Evolutionary conservation across 129 eudicot species (phyloP).

Genomic region (carrot (Daucus carota)): DNA sequence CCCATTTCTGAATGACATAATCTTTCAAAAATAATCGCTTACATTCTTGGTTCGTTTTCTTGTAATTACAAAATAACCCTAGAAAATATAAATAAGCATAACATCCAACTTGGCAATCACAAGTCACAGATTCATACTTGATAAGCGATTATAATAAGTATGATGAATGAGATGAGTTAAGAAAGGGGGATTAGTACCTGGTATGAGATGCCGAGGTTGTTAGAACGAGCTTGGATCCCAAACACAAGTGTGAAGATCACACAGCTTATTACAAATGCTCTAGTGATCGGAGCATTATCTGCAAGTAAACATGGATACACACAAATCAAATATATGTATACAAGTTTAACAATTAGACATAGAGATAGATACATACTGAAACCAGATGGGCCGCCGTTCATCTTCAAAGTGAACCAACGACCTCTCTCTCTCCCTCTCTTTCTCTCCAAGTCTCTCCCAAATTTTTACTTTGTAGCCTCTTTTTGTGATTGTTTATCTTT

Average conservation of each 20-base stretch:
- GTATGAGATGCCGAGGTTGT: conserved; percentile 65
- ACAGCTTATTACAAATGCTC: conserved; percentile 58
- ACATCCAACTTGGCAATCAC: neutral
- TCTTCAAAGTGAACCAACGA: conserved; percentile 57
- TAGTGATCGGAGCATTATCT: conserved; percentile 97
- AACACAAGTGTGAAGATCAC: conserved; percentile 66
- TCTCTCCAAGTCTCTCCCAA: conserved; percentile 5
- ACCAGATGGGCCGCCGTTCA: conserved; percentile 99
- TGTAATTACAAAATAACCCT: neutral
- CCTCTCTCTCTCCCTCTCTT: conserved; percentile 10
- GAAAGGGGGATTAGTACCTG: conserved; percentile 36
- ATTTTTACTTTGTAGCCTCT: neutral
- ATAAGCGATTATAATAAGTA: neutral
- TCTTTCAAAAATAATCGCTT: neutral
- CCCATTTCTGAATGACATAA: neutral
- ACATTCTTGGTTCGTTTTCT: neutral
- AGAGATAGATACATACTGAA: conserved; percentile 49
- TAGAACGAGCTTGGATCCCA: conserved; percentile 82
- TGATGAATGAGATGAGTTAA: neutral
- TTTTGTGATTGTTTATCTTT: neutral
- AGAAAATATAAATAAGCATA: neutral
- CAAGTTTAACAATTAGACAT: neutral
- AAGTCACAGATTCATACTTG: neutral
- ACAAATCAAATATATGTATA: neutral
- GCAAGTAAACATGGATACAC: conserved; percentile 12